Conservation (phyloP, 2,329 filamentous ascomycete genomes). For the Chrysosporium queenslandicum region DNA sequence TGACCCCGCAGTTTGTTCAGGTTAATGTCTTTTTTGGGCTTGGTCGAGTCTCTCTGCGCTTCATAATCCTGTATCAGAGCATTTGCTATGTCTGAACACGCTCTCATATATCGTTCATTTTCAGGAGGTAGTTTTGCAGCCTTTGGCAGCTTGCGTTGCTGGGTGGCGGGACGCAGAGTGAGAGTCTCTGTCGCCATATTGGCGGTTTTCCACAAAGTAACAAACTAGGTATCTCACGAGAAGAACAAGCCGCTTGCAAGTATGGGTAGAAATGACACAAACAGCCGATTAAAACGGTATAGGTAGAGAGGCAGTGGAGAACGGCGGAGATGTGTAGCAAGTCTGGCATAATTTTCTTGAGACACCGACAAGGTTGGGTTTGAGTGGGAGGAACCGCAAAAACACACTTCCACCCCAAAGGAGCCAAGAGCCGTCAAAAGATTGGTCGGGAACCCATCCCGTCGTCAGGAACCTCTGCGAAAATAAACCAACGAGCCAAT, state of each 20-base stretch:
- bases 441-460: slow-evolving; percentile 1
- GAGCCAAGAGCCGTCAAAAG: slow-evolving; percentile 6
- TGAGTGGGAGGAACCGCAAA: slow-evolving; percentile 3
- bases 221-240: neutral
- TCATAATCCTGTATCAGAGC: slow-evolving; percentile 92
- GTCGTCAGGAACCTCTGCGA: slow-evolving; percentile 5
- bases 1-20: slow-evolving; percentile 79
- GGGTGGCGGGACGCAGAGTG: slow-evolving; percentile 47
- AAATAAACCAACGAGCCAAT: neutral
- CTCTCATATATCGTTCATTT: slow-evolving; percentile 86
- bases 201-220: neutral
- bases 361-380: neutral
- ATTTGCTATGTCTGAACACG: slow-evolving; percentile 91
- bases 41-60: slow-evolving; percentile 60
- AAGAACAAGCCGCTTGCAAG: neutral
- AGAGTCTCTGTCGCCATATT: slow-evolving; percentile 53
- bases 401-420: slow-evolving; percentile 8
- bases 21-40: slow-evolving; percentile 76
- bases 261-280: neutral
- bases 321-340: neutral
- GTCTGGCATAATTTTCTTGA: neutral
- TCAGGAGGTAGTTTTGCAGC: slow-evolving; percentile 70
- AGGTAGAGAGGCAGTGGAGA: neutral
- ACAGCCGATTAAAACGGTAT: neutral
- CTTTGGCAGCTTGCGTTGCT: slow-evolving; percentile 51